Evolutionary conservation across 106 monocot genomes (phyloP).

Genomic region (Dendrobium catenatum): DNA sequence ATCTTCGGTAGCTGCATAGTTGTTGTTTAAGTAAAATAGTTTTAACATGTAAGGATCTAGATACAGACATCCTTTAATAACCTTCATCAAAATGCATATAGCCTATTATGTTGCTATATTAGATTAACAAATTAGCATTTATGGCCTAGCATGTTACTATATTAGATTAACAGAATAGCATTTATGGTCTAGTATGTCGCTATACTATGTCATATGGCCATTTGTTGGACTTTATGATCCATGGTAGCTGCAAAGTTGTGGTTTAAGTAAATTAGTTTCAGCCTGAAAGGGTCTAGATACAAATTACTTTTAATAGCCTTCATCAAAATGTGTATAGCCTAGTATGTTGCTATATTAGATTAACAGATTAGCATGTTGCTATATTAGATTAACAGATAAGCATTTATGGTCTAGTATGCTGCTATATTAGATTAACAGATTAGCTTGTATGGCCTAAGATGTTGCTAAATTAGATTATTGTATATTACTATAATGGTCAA

Average conservation of each 20-base stretch:
- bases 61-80: background rate
- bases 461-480: background rate
- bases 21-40: too few species aligned
- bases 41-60: background rate
- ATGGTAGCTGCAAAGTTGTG: too few species aligned
- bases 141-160: too few species aligned
- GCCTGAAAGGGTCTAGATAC: background rate
- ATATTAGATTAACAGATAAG: too few species aligned
- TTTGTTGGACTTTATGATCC: background rate
- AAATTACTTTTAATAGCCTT: background rate
- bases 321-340: background rate
- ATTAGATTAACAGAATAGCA: too few species aligned
- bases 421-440: background rate
- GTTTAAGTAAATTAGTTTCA: too few species aligned
- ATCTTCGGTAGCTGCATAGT: too few species aligned
- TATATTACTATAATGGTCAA: background rate
- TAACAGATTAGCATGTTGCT: too few species aligned
- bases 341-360: background rate
- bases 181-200: background rate
- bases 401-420: background rate
- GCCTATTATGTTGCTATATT: constrained; percentile 1
- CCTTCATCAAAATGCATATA: background rate
- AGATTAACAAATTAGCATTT: too few species aligned
- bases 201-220: background rate
- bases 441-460: background rate